These are phyloP conservation scores for Globisporangium irregulare DNA, from an alignment of 352 stramenopile species.

Conservation along the genomic window DNA sequence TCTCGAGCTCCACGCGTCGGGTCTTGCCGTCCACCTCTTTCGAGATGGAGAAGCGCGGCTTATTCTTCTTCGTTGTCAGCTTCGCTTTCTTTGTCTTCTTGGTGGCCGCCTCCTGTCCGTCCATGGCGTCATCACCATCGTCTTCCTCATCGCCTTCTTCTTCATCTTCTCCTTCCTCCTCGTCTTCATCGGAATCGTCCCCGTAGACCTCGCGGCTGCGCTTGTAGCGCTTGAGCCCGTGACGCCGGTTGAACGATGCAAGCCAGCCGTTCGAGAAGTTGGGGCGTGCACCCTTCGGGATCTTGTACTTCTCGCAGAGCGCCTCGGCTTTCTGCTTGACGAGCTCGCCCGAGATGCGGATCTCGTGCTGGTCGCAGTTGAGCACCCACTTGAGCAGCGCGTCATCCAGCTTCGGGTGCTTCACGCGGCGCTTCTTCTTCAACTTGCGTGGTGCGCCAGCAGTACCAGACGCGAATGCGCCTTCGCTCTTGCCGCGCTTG, in stretches of 20 bases:
- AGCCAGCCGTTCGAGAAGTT: slow-evolving; percentile 67
- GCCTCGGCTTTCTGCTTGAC: slow-evolving; percentile 38
- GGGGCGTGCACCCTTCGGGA: slow-evolving; percentile 24
- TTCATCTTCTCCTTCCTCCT: neutral
- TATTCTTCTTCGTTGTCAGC: slow-evolving; percentile 6
- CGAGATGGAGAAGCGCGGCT: slow-evolving; percentile 9
- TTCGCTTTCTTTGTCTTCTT: slow-evolving; percentile 1
- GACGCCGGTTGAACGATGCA: slow-evolving; percentile 48
- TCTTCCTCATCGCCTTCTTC: neutral
- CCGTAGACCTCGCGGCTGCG: slow-evolving; percentile 1
- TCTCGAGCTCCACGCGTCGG: slow-evolving; percentile 7
- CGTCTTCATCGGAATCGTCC: neutral
- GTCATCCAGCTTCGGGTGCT: slow-evolving; percentile 51
- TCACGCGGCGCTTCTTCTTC: slow-evolving; percentile 30
- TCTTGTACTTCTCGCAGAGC: slow-evolving; percentile 34
- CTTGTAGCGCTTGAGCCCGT: slow-evolving; percentile 25
- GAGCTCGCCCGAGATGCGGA: slow-evolving; percentile 24
- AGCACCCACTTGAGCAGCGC: slow-evolving; percentile 48
- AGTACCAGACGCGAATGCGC: neutral
- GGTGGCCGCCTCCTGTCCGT: neutral
- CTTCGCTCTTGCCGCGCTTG: slow-evolving; percentile 5
- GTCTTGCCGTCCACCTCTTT: slow-evolving; percentile 14
- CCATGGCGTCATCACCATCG: neutral
- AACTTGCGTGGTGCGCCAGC: neutral
- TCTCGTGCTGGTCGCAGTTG: slow-evolving; percentile 26